Evolutionary conservation across 441 rosid genomes (phyloP), one percentile per base, ranked within the genome.

Genomic region (Jatropha podagrica): DNA sequence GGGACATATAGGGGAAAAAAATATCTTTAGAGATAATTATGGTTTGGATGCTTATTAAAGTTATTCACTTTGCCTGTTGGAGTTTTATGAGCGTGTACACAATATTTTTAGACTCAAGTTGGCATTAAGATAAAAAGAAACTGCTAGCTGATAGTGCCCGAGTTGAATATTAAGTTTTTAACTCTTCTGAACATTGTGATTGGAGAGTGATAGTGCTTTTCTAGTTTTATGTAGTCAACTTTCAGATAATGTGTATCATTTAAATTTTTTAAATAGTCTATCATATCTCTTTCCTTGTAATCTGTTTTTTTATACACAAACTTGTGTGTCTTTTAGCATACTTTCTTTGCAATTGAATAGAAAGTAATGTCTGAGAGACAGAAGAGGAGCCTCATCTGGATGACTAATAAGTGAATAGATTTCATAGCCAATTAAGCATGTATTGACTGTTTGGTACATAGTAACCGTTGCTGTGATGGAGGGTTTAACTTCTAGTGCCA

Each of bases 201-300:
- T n/a, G 65, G 54, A 71, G 11, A 13, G 7, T 40, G 48, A 71
- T 14, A 54, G 58, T 51, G 42, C 41, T 68, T 51, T 71, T 58
- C 17, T 17, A 52, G 15, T 49, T 68, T 18, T 58, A 38, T 55
- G 40, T 10, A 37, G 27, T 54, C 18, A 56, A 20, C 54, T 42
- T 56, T 32, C 18, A 68, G 71, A 52, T 68, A 7, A 37, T 27
- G 20, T 40, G 40, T 15, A 32, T 69, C 56, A 0, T 55, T 37
- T 23, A 69, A 18, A 46, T 72, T 61, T 72, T 61, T 68, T 17
- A 42, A 42, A 54, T 42, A 23, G 48, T 71, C 9, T 46, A 15
- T n/a, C 27, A 42, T 40, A 13, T 18, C 4, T 5, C 61, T 32
- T 7, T 32, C 61, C 61, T 58, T 14, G 54, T 65, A 27, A 72